phyloP scores from a whole-genome alignment of 2,329 filamentous ascomycete genomes.

The Exophiala calicioides region DNA sequence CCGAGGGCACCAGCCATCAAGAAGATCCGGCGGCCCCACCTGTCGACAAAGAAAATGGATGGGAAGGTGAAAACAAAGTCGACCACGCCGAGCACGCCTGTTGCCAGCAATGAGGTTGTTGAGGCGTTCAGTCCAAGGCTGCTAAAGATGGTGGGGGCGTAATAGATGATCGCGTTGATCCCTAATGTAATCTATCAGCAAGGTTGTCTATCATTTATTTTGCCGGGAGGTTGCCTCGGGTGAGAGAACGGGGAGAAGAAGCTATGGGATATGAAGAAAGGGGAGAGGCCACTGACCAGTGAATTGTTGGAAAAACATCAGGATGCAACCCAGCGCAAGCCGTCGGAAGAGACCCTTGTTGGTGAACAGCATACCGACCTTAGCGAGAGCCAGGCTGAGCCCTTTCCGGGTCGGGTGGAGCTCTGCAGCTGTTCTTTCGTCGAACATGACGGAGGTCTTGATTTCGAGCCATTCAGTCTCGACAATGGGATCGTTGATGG shows the following conservation, averaged over 20 bases:
- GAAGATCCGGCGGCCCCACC: constrained; percentile 48
- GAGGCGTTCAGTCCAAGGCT: constrained; percentile 45
- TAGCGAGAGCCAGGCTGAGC: constrained; percentile 50
- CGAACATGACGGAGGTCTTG: constrained; percentile 50
- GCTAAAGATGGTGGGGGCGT: constrained; percentile 61
- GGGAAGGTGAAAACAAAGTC: constrained; percentile 49
- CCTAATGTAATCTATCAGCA: no score
- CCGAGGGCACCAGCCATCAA: constrained; percentile 47
- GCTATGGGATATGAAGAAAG: no score
- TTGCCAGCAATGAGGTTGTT: constrained; percentile 56
- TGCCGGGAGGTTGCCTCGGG: no score
- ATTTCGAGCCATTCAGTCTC: constrained; percentile 54
- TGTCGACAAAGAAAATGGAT: constrained; percentile 53
- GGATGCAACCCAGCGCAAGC: constrained; percentile 53
- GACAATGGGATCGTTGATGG: constrained; percentile 45
- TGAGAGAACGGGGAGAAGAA: no score
- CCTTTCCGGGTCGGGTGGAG: constrained; percentile 40
- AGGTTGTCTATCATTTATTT: no score
- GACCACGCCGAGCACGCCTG: constrained; percentile 55
- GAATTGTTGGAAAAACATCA: constrained; percentile 63
- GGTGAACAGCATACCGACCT: constrained; percentile 54
- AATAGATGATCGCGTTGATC: constrained; percentile 60
- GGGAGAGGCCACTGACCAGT: no score
- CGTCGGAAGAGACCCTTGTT: constrained; percentile 52
- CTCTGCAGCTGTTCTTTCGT: constrained; percentile 43